A percentile compares a stretch with the other conserved stretches of the same genome.
These are phyloP conservation scores for Calycina marina DNA, from an alignment of 2,329 filamentous ascomycete species.

Conservation along the genomic window DNA sequence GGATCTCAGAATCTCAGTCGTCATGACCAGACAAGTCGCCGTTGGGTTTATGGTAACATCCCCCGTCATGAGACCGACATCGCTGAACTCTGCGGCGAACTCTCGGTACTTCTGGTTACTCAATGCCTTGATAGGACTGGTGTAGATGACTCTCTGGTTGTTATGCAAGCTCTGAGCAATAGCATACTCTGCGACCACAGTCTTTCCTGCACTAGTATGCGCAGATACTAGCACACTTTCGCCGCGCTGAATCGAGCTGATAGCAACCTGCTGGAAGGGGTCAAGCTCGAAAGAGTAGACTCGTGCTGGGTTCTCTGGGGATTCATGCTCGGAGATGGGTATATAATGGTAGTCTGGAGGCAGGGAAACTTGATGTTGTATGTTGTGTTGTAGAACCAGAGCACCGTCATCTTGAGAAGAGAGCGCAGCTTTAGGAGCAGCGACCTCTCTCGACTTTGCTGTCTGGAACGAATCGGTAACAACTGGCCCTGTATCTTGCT, in stretches of 20 bases:
- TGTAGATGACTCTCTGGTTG: constrained; percentile 98
- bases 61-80: constrained; percentile 95
- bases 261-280: constrained; percentile 90
- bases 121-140: constrained; percentile 94
- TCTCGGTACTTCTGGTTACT: constrained; percentile 99
- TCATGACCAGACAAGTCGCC: constrained; percentile 96
- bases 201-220: constrained; percentile 95
- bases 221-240: constrained; percentile 96
- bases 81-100: constrained; percentile 88
- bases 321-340: constrained; percentile 85
- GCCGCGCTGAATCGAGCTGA: constrained; percentile 86
- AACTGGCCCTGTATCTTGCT: constrained; percentile 57
- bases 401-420: constrained; percentile 29
- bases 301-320: constrained; percentile 74
- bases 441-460: constrained; percentile 81
- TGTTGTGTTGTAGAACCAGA: constrained; percentile 86
- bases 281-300: constrained; percentile 84
- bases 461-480: constrained; percentile 92
- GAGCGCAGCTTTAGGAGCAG: constrained; percentile 32
- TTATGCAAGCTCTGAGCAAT: constrained; percentile 94
- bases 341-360: constrained; percentile 90
- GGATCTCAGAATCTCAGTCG: constrained; percentile 94
- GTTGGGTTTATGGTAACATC: constrained; percentile 99
- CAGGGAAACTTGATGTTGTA: constrained; percentile 92
- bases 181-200: constrained; percentile 94